Conservation (phyloP, 2,329 filamentous ascomycete species). For the Colletotrichum echinochloae region DNA sequence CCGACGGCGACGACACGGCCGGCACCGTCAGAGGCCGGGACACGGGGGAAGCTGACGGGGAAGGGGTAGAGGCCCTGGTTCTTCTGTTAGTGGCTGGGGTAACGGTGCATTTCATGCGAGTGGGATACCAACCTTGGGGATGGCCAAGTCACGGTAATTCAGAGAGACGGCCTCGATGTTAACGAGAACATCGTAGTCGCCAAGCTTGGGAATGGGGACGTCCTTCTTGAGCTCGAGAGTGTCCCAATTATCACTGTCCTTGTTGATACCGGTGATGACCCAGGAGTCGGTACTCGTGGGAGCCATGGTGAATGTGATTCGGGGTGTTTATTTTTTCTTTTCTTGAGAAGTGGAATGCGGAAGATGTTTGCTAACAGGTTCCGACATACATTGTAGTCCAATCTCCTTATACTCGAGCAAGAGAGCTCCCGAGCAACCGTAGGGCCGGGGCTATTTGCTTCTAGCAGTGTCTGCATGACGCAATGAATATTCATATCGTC, state of each 20-base stretch:
- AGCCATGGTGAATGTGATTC: conserved; percentile 18
- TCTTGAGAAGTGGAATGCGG: too few species aligned
- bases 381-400: too few species aligned
- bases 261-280: conserved; percentile 54
- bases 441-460: conserved; percentile 1
- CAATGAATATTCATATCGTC: conserved; percentile 29
- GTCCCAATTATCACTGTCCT: conserved; percentile 67
- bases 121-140: conserved; percentile 51
- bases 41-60: conserved; percentile 55
- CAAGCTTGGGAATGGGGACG: conserved; percentile 67
- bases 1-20: conserved; percentile 66
- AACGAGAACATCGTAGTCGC: conserved; percentile 79
- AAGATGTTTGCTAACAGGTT: neutral
- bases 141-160: conserved; percentile 67
- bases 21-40: conserved; percentile 65
- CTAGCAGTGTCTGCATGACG: conserved; percentile 28
- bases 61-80: conserved; percentile 60
- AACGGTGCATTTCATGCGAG: neutral
- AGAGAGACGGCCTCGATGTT: conserved; percentile 67
- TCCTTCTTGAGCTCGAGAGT: conserved; percentile 67
- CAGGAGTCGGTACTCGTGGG: conserved; percentile 65
- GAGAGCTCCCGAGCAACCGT: neutral
- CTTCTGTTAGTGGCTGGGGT: conserved; percentile 18
- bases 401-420: neutral
- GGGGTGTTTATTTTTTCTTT: neutral